Percentiles rank a stretch among this genome's conserved stretches.
These are phyloP conservation scores for Friedmanniomyces simplex DNA, from an alignment of 495 filamentous ascomycete species.

Conservation along the genomic window DNA sequence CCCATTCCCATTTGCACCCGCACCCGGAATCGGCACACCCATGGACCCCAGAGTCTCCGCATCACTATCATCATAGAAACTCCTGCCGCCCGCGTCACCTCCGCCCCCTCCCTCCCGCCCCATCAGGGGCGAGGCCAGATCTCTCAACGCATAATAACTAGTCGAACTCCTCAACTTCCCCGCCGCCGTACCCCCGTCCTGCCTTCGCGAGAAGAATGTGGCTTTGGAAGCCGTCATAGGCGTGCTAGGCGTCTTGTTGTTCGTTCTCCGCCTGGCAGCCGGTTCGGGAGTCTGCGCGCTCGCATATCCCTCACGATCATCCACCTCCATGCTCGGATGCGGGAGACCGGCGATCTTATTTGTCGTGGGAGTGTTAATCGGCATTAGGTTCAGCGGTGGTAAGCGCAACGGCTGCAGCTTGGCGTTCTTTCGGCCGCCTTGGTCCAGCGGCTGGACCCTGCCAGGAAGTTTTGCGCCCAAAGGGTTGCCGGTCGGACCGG, in stretches of 20 bases:
- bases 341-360: background rate
- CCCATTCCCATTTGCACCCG: no score
- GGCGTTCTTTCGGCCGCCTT: conserved; percentile 51
- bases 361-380: conserved; percentile 37
- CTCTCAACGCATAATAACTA: conserved; percentile 57
- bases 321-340: conserved; percentile 11
- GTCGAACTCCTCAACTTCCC: conserved; percentile 63
- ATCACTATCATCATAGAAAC: conserved; percentile 31
- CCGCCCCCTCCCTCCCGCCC: background rate
- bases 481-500: background rate
- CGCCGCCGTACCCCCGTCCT: conserved; percentile 43
- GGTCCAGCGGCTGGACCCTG: conserved; percentile 27
- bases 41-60: conserved; percentile 18
- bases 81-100: background rate
- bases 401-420: conserved; percentile 73
- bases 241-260: conserved; percentile 74
- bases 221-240: conserved; percentile 98
- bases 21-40: conserved; percentile 28
- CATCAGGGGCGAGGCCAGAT: background rate
- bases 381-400: conserved; percentile 80
- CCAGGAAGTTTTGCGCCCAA: background rate
- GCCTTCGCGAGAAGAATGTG: conserved; percentile 58
- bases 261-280: conserved; percentile 35
- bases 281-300: conserved; percentile 57
- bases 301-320: background rate